Percentiles rank a stretch among this genome's conserved stretches.
Evolutionary conservation across 148 eudicot genomes (phyloP).

Genomic region (Tetragonia tetragonoides): DNA sequence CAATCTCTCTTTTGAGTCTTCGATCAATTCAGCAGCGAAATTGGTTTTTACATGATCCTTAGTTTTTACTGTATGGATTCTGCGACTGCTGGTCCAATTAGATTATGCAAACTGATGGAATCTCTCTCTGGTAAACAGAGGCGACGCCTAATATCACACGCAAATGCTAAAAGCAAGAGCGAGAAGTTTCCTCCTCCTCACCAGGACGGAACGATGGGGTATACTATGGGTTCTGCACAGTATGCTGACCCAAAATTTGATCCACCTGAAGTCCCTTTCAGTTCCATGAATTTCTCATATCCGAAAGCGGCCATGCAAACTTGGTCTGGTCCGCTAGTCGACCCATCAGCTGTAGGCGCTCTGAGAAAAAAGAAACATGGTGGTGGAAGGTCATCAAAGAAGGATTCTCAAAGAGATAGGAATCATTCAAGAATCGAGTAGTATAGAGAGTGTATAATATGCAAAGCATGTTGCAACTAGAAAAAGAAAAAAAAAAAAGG

Average conservation of each 20-base stretch:
- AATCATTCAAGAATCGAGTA: constrained; percentile 8
- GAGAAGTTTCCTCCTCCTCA: constrained; percentile 91
- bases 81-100: not conserved
- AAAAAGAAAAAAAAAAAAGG: no score
- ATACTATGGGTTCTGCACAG: constrained; percentile 49
- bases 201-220: constrained; percentile 76
- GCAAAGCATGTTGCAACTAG: no score
- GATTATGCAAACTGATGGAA: not conserved
- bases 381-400: constrained; percentile 32
- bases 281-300: constrained; percentile 62
- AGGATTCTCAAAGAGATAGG: constrained; percentile 37
- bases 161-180: constrained; percentile 81
- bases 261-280: constrained; percentile 63
- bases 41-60: not conserved
- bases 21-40: not conserved
- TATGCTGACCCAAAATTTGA: constrained; percentile 52
- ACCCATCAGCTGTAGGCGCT: constrained; percentile 40
- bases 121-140: constrained; percentile 39
- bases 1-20: not conserved
- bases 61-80: not conserved
- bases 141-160: constrained; percentile 60
- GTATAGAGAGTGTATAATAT: not conserved
- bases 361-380: constrained; percentile 50
- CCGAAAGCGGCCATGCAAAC: constrained; percentile 58
- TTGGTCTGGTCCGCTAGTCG: constrained; percentile 79